Percentiles rank a stretch among this genome's conserved stretches.
phyloP scores from a whole-genome alignment of 2,329 filamentous ascomycete species.

The Cladophialophora bantiana region DNA sequence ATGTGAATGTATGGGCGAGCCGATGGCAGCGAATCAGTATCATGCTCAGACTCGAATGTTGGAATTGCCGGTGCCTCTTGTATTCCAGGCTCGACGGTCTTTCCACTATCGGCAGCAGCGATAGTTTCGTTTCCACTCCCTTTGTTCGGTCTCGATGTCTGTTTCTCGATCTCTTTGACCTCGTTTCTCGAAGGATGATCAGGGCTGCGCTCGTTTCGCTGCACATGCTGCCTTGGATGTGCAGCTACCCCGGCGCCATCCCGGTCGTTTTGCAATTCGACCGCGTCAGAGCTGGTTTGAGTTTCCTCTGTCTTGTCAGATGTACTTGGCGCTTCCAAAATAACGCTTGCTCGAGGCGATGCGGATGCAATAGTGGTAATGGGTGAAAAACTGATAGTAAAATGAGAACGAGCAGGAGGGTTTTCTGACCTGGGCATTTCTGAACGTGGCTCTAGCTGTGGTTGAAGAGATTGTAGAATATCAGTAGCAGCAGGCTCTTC shows the following conservation, averaged over 20 bases:
- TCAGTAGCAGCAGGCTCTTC: background rate
- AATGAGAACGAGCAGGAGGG: background rate
- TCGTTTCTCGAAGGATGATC: background rate
- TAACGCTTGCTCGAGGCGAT: conserved; percentile 30
- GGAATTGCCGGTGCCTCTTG: background rate
- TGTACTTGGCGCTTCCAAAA: conserved; percentile 17
- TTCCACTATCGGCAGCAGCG: background rate
- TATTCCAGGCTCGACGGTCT: background rate
- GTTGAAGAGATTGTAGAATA: conserved; percentile 5
- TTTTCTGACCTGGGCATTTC: conserved; percentile 11
- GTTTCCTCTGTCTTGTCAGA: background rate
- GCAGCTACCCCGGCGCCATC: background rate
- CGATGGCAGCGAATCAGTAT: background rate
- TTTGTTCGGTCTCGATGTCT: background rate
- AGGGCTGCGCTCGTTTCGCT: background rate
- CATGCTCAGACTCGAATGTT: background rate
- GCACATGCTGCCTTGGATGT: background rate
- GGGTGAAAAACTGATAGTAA: conserved; percentile 34
- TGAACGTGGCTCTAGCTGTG: conserved; percentile 14
- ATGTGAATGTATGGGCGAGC: conserved; percentile 22
- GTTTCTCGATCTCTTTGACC: background rate
- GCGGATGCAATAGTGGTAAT: conserved; percentile 36
- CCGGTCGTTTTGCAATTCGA: background rate
- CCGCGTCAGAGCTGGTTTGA: background rate
- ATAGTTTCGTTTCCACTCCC: background rate